These are phyloP conservation scores for Aureobasidium mangrovei DNA, from an alignment of 2,329 filamentous ascomycete genomes.

Conservation along the genomic window DNA sequence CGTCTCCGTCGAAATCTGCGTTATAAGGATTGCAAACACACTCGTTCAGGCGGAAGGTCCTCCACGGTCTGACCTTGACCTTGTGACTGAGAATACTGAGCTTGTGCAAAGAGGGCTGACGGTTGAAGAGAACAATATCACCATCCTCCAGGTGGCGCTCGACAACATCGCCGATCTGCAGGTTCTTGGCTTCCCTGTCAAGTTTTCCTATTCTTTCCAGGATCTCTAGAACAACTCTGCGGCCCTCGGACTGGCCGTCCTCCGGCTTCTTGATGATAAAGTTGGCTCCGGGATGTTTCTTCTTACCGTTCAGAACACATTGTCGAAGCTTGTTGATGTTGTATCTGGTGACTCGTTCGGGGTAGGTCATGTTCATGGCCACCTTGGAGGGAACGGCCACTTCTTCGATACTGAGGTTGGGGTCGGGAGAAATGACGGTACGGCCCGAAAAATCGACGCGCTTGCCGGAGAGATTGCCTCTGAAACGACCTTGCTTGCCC, in stretches of 20 bases:
- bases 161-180: constrained; percentile 78
- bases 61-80: constrained; percentile 86
- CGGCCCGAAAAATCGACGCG: constrained; percentile 97
- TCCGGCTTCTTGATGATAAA: constrained; percentile 57
- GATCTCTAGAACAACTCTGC: constrained; percentile 62
- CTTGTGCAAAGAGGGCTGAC: constrained; percentile 94
- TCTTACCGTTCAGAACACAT: constrained; percentile 65
- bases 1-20: constrained; percentile 96
- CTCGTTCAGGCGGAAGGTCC: constrained; percentile 93
- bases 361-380: constrained; percentile 94
- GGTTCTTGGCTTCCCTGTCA: constrained; percentile 59
- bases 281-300: constrained; percentile 81
- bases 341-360: constrained; percentile 74
- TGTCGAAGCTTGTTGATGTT: constrained; percentile 75
- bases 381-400: constrained; percentile 86
- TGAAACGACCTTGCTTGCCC: constrained; percentile 93
- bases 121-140: constrained; percentile 95
- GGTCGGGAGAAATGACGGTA: constrained; percentile 95
- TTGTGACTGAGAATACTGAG: constrained; percentile 96
- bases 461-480: constrained; percentile 94
- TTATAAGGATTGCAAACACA: constrained; percentile 98
- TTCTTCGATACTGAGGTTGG: constrained; percentile 86
- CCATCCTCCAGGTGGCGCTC: constrained; percentile 92
- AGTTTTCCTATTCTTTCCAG: constrained; percentile 43
- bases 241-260: constrained; percentile 42